Conservation (phyloP, 73 alveolate species). For the Stentor roeselii region DNA sequence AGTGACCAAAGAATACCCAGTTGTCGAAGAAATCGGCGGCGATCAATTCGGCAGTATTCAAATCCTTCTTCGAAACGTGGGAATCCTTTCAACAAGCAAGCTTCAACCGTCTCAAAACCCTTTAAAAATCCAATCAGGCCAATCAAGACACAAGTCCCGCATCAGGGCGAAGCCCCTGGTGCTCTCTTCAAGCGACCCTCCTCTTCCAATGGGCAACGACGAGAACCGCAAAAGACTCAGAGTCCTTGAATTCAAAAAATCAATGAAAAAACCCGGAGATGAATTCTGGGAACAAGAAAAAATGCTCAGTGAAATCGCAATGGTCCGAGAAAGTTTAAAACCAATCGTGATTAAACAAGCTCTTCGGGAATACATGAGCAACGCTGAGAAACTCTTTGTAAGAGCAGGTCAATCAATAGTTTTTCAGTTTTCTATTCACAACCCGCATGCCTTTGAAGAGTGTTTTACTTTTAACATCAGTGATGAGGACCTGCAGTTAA, state of each 20-base stretch:
- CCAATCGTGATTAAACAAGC: conserved; percentile 26
- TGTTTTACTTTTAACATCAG: conserved; percentile 18
- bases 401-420: background rate
- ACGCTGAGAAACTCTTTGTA: background rate
- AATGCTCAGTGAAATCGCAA: background rate
- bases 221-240: conserved; percentile 17
- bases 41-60: conserved; percentile 6
- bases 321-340: conserved; percentile 13
- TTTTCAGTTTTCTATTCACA: background rate
- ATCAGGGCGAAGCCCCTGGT: background rate
- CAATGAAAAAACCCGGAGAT: background rate
- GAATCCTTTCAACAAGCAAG: background rate
- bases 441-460: background rate
- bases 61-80: conserved; percentile 3
- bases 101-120: conserved; percentile 14
- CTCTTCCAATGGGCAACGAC: conserved; percentile 19
- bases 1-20: conserved; percentile 10
- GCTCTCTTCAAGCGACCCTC: background rate
- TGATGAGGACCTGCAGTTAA: conserved; percentile 12
- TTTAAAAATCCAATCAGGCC: background rate
- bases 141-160: conserved; percentile 12
- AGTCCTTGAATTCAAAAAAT: conserved; percentile 20
- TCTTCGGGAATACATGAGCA: background rate
- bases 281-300: conserved; percentile 30
- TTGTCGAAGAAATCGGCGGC: background rate